Conservation (phyloP, 2,329 filamentous ascomycete genomes). For the Scytalidium lignicola region DNA sequence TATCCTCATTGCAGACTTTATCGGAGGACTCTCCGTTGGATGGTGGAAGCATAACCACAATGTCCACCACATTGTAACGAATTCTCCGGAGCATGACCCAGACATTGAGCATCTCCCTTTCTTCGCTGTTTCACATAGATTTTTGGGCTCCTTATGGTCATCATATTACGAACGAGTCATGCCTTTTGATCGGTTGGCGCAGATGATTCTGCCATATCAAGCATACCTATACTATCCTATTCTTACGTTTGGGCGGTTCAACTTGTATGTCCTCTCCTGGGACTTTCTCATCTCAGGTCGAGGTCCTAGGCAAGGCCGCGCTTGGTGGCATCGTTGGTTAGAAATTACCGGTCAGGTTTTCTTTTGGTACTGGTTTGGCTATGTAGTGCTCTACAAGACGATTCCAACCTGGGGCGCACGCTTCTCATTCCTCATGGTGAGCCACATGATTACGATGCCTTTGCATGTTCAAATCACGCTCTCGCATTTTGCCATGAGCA, state of each 20-base stretch:
- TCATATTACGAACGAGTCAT: conserved; percentile 82
- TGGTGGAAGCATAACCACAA: conserved; percentile 99
- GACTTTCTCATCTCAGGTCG: conserved; percentile 66
- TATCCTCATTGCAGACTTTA: conserved; percentile 83
- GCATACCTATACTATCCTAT: conserved; percentile 80
- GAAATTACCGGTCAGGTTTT: conserved; percentile 70
- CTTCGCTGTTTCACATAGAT: conserved; percentile 79
- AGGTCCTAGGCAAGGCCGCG: conserved; percentile 68
- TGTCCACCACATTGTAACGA: conserved; percentile 94
- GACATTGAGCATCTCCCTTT: conserved; percentile 91
- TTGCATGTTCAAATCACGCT: conserved; percentile 87
- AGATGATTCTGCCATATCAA: conserved; percentile 66
- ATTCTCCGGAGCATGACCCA: conserved; percentile 90
- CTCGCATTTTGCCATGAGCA: conserved; percentile 92
- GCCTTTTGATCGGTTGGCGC: conserved; percentile 70
- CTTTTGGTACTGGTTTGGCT: conserved; percentile 87
- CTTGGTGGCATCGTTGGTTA: conserved; percentile 79
- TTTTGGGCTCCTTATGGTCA: conserved; percentile 67
- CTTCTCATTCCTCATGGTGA: conserved; percentile 71
- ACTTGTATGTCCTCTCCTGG: conserved; percentile 80
- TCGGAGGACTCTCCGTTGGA: conserved; percentile 82
- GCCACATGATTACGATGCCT: conserved; percentile 74
- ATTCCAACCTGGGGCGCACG: conserved; percentile 67
- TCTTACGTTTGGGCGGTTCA: conserved; percentile 77
- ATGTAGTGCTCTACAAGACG: conserved; percentile 67